Conservation (phyloP, 768 basidiomycete species). For the Hypholoma fasciculare region DNA sequence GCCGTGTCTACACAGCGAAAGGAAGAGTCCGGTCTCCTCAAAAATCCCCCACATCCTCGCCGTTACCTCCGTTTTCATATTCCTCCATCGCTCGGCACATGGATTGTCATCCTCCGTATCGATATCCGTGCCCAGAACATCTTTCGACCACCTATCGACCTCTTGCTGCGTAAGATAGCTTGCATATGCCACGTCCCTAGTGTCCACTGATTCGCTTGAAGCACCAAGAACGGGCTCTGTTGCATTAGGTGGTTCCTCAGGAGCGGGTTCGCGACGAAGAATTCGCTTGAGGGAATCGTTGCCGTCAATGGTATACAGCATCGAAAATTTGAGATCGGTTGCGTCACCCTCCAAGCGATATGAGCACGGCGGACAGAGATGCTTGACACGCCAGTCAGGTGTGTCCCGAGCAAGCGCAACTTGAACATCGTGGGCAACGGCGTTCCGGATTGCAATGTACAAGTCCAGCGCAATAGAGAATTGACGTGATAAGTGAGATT, state of each 20-base stretch:
- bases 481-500: slow-evolving; percentile 15
- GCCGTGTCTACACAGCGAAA: slow-evolving; percentile 28
- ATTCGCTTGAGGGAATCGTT: background rate
- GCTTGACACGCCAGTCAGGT: slow-evolving; percentile 19
- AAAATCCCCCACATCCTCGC: slow-evolving; percentile 28
- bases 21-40: slow-evolving; percentile 30
- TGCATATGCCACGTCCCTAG: background rate
- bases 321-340: slow-evolving; percentile 20
- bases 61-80: slow-evolving; percentile 18
- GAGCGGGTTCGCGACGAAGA: background rate
- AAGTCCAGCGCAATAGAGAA: slow-evolving; percentile 26
- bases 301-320: slow-evolving; percentile 27
- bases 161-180: background rate
- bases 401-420: slow-evolving; percentile 20
- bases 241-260: background rate
- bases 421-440: slow-evolving; percentile 14
- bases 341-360: slow-evolving; percentile 24
- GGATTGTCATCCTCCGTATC: slow-evolving; percentile 11
- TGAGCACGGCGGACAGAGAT: slow-evolving; percentile 12
- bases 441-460: slow-evolving; percentile 16
- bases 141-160: background rate
- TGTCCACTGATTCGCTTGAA: background rate
- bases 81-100: slow-evolving; percentile 22
- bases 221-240: background rate
- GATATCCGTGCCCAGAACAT: background rate